Base-by-base conservation (phyloP, 73 alveolate genomes). In the Paramecium tetraurelia region DNA sequence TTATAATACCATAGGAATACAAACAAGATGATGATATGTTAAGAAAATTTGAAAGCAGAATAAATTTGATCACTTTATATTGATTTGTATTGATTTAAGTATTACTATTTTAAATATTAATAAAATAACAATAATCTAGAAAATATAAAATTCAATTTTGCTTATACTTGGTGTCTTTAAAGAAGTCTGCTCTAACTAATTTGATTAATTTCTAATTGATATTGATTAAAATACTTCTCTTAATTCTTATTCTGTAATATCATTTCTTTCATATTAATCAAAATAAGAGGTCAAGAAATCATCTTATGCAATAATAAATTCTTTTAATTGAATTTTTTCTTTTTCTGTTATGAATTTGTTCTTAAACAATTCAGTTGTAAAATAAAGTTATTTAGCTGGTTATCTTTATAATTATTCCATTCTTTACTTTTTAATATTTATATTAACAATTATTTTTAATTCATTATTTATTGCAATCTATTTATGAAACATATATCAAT, bases 191-290 rank as follows among this genome's bases (percentile, higher is more conserved):
- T 11, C 86, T 72, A 11, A 72, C 86, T 14, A 33, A 9, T 38
- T 72, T 72, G 10, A 72, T 72, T 72, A 72, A 72, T 36, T 40
- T 72, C 86, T 72, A 53, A 36, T 18, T 48, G 8, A 48, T 40
- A 48, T 48, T 12, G 4, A 36, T 72, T 29, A 11, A 27, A 1
- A 14, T 80, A 80, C 90, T 18, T 80, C 90, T 31, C 70, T 80
- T 21, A 80, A 80, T 46, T 80, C 90, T 80, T 80, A 80, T 80
- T 80, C 90, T 16, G 48, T 46, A 80, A 33, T 80, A 63, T 63
- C 84, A 80, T 44, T 80, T 80, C 76, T 40, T 43, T 80, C 90
- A 80, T 80, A 80, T 80, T 43, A 24, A 41, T 80, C 90, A 22
- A 80, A 46, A 80, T 43, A 80, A 2, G n/a, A 41, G 14, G 46